Evolutionary conservation across 495 filamentous ascomycete genomes (phyloP).

Genomic region (Pseudevernia furfuracea): DNA sequence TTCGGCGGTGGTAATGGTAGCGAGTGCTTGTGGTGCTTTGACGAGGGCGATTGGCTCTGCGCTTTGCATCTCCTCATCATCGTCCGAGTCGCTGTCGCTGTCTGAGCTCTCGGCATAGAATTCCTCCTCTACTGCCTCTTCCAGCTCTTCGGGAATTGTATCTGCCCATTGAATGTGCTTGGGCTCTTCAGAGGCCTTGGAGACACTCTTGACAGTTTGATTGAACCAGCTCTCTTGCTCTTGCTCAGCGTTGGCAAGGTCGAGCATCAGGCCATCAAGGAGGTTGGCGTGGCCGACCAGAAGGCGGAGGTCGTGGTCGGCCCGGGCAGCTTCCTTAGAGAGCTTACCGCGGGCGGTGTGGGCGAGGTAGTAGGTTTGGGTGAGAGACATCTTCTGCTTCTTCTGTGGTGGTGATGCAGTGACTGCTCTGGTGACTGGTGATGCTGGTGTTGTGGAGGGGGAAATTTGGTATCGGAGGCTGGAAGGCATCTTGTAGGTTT

Average conservation of each 20-base stretch:
- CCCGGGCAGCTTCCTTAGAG: slow-evolving; percentile 74
- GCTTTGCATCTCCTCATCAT: slow-evolving; percentile 54
- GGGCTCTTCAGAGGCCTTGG: slow-evolving; percentile 44
- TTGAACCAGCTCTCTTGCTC: slow-evolving; percentile 99
- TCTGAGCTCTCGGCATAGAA: slow-evolving; percentile 60
- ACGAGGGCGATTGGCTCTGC: slow-evolving; percentile 38
- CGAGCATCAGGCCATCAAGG: slow-evolving; percentile 90
- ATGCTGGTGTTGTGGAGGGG: slow-evolving; percentile 15
- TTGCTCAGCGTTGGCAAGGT: slow-evolving; percentile 86
- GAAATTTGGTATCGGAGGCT: slow-evolving; percentile 21
- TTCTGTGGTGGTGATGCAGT: slow-evolving; percentile 38
- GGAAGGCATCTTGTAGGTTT: slow-evolving; percentile 26
- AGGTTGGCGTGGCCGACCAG: slow-evolving; percentile 97
- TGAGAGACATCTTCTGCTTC: slow-evolving; percentile 85
- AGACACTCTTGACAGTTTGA: slow-evolving; percentile 74
- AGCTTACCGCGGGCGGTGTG: slow-evolving; percentile 95
- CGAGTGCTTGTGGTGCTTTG: slow-evolving; percentile 19
- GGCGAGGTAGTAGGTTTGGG: slow-evolving; percentile 95
- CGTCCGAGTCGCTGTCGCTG: slow-evolving; percentile 51
- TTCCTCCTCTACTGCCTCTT: slow-evolving; percentile 51
- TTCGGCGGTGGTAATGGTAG: slow-evolving; percentile 43
- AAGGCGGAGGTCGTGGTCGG: slow-evolving; percentile 88
- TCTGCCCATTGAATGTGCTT: slow-evolving; percentile 86
- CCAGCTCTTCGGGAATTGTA: slow-evolving; percentile 55
- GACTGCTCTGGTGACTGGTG: slow-evolving; percentile 13